phyloP scores from a whole-genome alignment of 495 filamentous ascomycete genomes.

The Choiromyces venosus region DNA sequence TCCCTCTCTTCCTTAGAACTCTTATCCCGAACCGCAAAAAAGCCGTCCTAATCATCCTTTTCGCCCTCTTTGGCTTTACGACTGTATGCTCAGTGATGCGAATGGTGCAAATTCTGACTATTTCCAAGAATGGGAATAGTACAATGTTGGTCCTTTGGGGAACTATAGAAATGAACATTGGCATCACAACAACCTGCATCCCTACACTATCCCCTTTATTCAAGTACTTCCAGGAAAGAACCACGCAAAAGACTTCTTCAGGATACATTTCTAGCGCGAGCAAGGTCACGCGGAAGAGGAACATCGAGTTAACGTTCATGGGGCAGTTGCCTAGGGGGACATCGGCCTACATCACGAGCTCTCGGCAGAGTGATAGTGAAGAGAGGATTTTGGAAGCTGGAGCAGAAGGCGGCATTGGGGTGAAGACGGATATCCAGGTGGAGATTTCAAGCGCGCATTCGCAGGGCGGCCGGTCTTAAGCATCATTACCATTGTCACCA shows the following conservation, averaged over 20 bases:
- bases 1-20: slow-evolving; percentile 51
- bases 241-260: slow-evolving; percentile 21
- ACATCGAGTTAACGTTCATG: slow-evolving; percentile 31
- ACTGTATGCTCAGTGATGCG: slow-evolving; percentile 55
- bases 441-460: slow-evolving; percentile 27
- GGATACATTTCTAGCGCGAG: slow-evolving; percentile 18
- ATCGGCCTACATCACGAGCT: slow-evolving; percentile 20
- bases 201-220: slow-evolving; percentile 30
- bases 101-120: slow-evolving; percentile 52
- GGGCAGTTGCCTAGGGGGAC: slow-evolving; percentile 13
- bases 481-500: background rate
- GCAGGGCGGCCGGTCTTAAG: slow-evolving; percentile 6
- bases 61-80: slow-evolving; percentile 56
- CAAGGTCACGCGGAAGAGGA: slow-evolving; percentile 12
- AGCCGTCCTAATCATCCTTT: slow-evolving; percentile 51
- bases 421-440: slow-evolving; percentile 36
- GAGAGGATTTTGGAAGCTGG: slow-evolving; percentile 21
- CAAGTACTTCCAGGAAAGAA: slow-evolving; percentile 31
- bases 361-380: slow-evolving; percentile 21
- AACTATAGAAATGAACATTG: slow-evolving; percentile 56
- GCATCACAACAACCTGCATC: slow-evolving; percentile 41
- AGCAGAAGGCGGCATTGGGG: slow-evolving; percentile 23
- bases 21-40: slow-evolving; percentile 53
- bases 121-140: slow-evolving; percentile 53
- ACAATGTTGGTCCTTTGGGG: slow-evolving; percentile 58